Conservation (phyloP, 2,329 filamentous ascomycete species). For the Aspergillus novoparasiticus region DNA sequence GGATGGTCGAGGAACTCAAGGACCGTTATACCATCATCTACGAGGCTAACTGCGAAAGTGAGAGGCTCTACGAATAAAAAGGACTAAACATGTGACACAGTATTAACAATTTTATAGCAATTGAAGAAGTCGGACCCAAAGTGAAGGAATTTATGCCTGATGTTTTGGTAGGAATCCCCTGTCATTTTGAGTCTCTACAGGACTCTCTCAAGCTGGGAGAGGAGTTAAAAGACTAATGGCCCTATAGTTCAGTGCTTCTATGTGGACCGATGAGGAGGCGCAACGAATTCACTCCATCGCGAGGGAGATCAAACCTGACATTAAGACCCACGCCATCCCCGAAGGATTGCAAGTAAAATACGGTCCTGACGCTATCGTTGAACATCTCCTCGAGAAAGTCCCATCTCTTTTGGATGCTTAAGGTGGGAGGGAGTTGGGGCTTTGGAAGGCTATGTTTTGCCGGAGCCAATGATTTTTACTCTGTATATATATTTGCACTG, state of each 20-base stretch:
- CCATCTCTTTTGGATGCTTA: constrained; percentile 40
- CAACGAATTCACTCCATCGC: constrained; percentile 42
- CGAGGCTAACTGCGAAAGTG: constrained; percentile 64
- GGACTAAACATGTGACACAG: not conserved
- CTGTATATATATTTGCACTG: constrained; percentile 4
- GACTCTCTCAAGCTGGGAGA: not conserved
- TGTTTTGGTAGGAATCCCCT: constrained; percentile 50
- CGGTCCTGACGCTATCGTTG: constrained; percentile 46
- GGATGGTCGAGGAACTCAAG: constrained; percentile 62
- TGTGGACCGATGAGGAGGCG: constrained; percentile 54
- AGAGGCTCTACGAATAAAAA: constrained; percentile 21
- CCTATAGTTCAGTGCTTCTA: constrained; percentile 62
- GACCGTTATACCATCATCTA: constrained; percentile 66
- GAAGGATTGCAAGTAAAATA: constrained; percentile 46
- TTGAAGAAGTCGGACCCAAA: constrained; percentile 58
- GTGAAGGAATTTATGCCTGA: constrained; percentile 58
- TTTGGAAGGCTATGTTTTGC: not conserved
- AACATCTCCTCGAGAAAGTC: constrained; percentile 45
- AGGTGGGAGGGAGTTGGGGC: not conserved
- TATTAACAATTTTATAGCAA: constrained; percentile 32
- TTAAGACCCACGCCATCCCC: constrained; percentile 48
- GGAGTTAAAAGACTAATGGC: constrained; percentile 9
- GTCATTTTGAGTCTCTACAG: too few species aligned
- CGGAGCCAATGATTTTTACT: not conserved
- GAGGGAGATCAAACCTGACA: constrained; percentile 38